Percentiles rank a stretch among this genome's conserved stretches.
phyloP scores from a whole-genome alignment of 139 green algal species.

The Ettlia oleoabundans region DNA sequence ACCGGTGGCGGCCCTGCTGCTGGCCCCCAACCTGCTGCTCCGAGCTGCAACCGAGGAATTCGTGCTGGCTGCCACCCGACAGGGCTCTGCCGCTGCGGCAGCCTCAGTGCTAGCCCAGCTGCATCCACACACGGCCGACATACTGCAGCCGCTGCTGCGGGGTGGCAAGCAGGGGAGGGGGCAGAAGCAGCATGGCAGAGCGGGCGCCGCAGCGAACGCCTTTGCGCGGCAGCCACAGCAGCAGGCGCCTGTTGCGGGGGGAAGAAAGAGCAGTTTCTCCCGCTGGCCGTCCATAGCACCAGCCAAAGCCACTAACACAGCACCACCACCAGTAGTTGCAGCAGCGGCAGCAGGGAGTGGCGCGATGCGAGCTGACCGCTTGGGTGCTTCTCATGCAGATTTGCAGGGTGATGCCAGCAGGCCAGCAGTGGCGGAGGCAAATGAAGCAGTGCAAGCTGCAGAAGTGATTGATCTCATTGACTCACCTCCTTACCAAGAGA shows the following conservation, averaged over 20 bases:
- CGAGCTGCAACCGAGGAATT: background rate
- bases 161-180: background rate
- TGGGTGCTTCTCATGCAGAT: no score
- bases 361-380: no score
- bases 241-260: no score
- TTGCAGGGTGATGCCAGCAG: no score
- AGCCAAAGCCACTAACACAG: no score
- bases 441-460: no score
- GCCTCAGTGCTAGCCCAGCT: background rate
- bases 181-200: background rate
- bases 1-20: background rate
- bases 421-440: no score
- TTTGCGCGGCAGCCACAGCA: background rate
- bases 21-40: background rate
- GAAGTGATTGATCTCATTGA: slow-evolving; percentile 10
- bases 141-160: slow-evolving; percentile 21
- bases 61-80: background rate
- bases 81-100: background rate
- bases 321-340: no score
- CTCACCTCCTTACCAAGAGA: background rate
- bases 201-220: background rate
- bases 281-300: no score
- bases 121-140: background rate
- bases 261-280: no score
- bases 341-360: no score